phyloP scores from a whole-genome alignment of 768 basidiomycete species.

The Russula brevipes region DNA sequence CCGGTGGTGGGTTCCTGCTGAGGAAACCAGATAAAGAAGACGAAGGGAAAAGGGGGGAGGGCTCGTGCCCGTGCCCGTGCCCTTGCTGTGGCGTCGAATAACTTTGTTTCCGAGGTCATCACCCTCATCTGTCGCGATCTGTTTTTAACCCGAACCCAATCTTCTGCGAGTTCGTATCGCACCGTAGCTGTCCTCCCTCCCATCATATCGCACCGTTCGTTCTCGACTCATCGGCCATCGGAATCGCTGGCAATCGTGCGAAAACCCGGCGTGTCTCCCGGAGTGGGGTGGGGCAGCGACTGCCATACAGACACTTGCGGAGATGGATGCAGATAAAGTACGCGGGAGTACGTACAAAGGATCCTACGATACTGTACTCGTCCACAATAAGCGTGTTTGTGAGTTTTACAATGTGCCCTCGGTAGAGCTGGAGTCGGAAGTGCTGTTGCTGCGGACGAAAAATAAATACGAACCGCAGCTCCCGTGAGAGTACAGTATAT shows the following conservation, averaged over 20 bases:
- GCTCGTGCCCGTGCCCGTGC: not conserved
- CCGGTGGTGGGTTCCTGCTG: not conserved
- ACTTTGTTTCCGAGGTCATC: not conserved
- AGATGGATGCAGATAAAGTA: conserved; percentile 7
- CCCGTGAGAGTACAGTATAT: not conserved
- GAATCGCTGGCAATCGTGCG: not conserved
- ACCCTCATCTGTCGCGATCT: conserved; percentile 3
- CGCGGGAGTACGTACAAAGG: conserved; percentile 14
- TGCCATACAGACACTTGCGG: not conserved
- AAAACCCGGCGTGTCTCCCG: not conserved
- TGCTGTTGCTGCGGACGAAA: not conserved
- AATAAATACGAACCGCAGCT: not conserved
- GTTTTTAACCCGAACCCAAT: not conserved
- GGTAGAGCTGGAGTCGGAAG: not conserved
- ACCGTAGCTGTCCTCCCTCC: not conserved
- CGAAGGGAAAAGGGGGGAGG: not conserved
- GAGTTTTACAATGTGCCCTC: not conserved
- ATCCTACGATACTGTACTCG: conserved; percentile 1
- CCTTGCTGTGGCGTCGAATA: not conserved
- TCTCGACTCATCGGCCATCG: not conserved
- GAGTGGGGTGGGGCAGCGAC: not conserved
- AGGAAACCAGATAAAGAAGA: not conserved
- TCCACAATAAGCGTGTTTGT: not conserved
- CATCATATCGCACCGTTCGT: not conserved
- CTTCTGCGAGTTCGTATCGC: not conserved